Percentiles rank a stretch among this genome's conserved stretches.
Evolutionary conservation across 352 stramenopile species (phyloP).

Genomic region (Phytophthora fragariae): DNA sequence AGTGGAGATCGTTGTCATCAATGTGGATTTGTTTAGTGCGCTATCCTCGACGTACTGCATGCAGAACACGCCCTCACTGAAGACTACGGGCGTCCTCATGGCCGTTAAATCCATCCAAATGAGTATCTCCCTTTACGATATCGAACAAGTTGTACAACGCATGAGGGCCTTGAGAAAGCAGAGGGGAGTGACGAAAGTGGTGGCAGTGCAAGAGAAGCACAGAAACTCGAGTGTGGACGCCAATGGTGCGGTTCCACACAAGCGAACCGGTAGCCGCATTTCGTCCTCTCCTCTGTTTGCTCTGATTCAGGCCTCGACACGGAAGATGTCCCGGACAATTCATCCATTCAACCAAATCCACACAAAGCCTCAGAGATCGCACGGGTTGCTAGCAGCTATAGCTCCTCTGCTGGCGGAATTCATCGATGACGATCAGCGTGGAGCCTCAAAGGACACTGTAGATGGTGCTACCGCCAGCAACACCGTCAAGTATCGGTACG

Average conservation of each 20-base stretch:
- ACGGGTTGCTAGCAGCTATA: not conserved
- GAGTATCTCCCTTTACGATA: slow-evolving; percentile 10
- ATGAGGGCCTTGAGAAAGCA: slow-evolving; percentile 1
- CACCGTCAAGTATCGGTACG: slow-evolving; percentile 14
- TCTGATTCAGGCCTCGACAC: not conserved
- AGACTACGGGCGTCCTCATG: slow-evolving; percentile 22
- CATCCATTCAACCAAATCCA: not conserved
- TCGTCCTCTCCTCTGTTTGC: not conserved
- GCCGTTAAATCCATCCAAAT: not conserved
- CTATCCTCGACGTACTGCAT: slow-evolving; percentile 47
- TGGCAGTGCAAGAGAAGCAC: not conserved
- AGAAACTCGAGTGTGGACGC: not conserved
- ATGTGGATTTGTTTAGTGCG: slow-evolving; percentile 45
- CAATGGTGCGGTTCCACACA: not conserved
- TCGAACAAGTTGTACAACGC: slow-evolving; percentile 4
- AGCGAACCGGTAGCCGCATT: not conserved
- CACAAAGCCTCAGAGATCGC: not conserved
- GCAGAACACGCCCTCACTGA: slow-evolving; percentile 34
- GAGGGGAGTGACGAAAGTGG: not conserved
- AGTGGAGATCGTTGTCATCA: slow-evolving; percentile 11
- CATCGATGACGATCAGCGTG: not conserved
- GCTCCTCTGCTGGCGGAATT: not conserved
- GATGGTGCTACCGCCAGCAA: not conserved
- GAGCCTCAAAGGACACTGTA: not conserved
- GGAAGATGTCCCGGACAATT: not conserved